phyloP scores from a whole-genome alignment of 2,329 filamentous ascomycete genomes.

The Tolypocladium ovalisporum region DNA sequence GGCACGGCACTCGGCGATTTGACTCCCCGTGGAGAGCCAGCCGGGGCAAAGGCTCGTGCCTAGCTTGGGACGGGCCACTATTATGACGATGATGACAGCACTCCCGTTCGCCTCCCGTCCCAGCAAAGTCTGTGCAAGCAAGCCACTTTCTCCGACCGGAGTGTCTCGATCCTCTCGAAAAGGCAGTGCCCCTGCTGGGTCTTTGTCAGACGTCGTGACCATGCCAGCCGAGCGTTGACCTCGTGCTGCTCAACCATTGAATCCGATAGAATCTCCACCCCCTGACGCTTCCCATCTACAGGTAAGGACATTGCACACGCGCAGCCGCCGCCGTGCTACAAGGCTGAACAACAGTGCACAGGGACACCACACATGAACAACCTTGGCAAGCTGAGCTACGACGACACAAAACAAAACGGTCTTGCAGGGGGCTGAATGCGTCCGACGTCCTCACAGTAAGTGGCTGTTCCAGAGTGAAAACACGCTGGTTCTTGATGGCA shows the following conservation, averaged over 20 bases:
- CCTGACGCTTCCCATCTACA: not conserved
- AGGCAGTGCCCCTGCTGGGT: no score
- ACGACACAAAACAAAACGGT: not conserved
- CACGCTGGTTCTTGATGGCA: not conserved
- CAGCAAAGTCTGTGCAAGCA: not conserved
- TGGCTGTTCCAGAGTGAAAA: not conserved
- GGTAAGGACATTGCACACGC: not conserved
- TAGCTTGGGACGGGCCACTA: not conserved
- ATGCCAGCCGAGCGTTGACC: not conserved
- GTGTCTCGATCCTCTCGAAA: no score
- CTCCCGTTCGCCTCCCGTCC: not conserved
- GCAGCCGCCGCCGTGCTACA: not conserved
- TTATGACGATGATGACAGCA: not conserved
- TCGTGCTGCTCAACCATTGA: not conserved
- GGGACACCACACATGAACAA: not conserved
- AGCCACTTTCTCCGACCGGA: not conserved
- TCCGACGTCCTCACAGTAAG: not conserved
- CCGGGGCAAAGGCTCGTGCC: not conserved
- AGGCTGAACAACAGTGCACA: not conserved
- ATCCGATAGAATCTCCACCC: not conserved
- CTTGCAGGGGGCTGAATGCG: not conserved
- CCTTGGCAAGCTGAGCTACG: not conserved
- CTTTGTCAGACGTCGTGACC: not conserved
- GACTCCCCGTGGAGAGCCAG: not conserved
- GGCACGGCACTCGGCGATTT: not conserved